These are phyloP conservation scores for Fusarium humuli DNA, from an alignment of 2,329 filamentous ascomycete species.

Conservation along the genomic window DNA sequence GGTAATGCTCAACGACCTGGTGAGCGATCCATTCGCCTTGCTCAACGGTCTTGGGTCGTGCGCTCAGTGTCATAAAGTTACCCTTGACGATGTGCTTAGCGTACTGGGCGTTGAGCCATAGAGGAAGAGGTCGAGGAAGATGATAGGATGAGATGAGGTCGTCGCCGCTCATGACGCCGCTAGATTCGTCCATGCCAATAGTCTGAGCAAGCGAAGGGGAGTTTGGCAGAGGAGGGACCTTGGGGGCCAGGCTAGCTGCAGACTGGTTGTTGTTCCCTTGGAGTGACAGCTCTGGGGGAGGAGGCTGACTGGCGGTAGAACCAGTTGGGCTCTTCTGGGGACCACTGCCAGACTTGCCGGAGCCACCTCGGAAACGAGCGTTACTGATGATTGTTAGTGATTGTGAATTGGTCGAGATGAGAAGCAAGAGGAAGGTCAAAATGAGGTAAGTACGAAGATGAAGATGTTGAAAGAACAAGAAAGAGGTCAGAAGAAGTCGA, in stretches of 20 bases:
- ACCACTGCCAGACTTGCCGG: constrained; percentile 62
- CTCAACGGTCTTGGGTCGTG: constrained; percentile 92
- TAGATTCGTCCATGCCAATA: constrained; percentile 75
- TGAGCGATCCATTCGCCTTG: constrained; percentile 96
- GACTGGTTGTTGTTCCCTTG: constrained; percentile 62
- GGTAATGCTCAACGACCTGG: constrained; percentile 95
- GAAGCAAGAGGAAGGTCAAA: background rate
- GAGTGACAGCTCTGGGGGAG: constrained; percentile 59
- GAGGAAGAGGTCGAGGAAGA: constrained; percentile 73
- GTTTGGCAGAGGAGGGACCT: constrained; percentile 70
- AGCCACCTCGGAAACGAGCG: constrained; percentile 68
- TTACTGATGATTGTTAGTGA: constrained; percentile 57
- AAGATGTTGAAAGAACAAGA: constrained; percentile 19
- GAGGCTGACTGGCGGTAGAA: constrained; percentile 61
- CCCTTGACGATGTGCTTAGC: constrained; percentile 94
- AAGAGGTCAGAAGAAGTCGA: constrained; percentile 4
- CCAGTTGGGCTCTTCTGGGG: constrained; percentile 65
- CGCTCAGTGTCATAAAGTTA: constrained; percentile 97
- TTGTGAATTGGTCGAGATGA: constrained; percentile 1
- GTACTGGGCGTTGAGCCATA: constrained; percentile 79
- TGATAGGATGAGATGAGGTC: constrained; percentile 70
- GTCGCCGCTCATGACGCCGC: constrained; percentile 61
- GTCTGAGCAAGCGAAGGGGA: constrained; percentile 74
- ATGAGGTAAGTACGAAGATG: background rate
- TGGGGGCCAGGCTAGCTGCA: constrained; percentile 65